A percentile compares a stretch with the other conserved stretches of the same genome.
Evolutionary conservation across 305 asterid species (phyloP).

Genomic region (Rubia peregrina): DNA sequence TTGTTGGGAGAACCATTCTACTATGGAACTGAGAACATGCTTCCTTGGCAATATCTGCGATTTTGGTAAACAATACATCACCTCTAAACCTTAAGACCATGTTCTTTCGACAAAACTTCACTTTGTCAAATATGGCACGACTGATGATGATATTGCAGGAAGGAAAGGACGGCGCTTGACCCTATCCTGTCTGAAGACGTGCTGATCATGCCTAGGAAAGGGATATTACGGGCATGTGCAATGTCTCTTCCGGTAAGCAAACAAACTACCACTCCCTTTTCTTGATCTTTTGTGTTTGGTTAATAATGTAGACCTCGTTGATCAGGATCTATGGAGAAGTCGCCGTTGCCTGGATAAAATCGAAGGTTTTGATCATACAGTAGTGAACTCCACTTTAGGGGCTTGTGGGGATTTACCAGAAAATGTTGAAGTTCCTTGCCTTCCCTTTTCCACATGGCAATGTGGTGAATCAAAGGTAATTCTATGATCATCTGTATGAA

Average conservation of each 20-base stretch:
- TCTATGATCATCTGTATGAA: neutral
- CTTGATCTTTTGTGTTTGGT: constrained; percentile 7
- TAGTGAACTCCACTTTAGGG: constrained; percentile 63
- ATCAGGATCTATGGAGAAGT: constrained; percentile 86
- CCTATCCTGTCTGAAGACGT: constrained; percentile 57
- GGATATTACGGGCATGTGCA: constrained; percentile 78
- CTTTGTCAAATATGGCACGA: neutral
- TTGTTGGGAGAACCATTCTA: constrained; percentile 86
- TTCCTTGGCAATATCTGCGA: constrained; percentile 90
- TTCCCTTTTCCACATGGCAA: constrained; percentile 71
- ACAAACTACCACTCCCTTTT: constrained; percentile 5
- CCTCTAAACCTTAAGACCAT: neutral
- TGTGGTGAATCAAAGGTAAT: constrained; percentile 74
- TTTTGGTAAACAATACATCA: constrained; percentile 48
- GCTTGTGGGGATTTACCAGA: constrained; percentile 74
- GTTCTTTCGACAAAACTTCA: neutral
- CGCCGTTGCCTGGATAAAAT: constrained; percentile 63
- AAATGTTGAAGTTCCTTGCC: constrained; percentile 55
- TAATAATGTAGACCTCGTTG: constrained; percentile 17
- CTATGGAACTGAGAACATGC: constrained; percentile 56
- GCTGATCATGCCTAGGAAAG: constrained; percentile 69
- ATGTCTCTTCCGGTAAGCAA: constrained; percentile 69
- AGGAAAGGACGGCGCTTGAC: constrained; percentile 57
- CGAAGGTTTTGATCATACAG: constrained; percentile 82
- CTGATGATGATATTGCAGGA: constrained; percentile 42